Evolutionary conservation across 331 rosid genomes (phyloP).

Genomic region (Arachis monticola): DNA sequence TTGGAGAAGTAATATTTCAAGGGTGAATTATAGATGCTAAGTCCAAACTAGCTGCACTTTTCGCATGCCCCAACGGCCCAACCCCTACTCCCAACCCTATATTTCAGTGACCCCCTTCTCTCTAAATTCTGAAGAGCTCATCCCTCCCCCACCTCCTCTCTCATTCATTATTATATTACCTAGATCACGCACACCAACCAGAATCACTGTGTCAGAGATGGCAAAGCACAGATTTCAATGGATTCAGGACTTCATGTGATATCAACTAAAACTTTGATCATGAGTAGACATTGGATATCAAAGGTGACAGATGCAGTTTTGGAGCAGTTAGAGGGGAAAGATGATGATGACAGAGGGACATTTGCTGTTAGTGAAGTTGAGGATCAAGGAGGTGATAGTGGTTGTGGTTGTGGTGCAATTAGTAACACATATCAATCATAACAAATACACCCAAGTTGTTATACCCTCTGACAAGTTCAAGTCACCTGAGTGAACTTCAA

Average conservation of each 20-base stretch:
- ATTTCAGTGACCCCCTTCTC: background rate
- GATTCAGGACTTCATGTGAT: background rate
- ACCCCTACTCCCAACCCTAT: background rate
- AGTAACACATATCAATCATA: background rate
- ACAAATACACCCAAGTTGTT: slow-evolving; percentile 2
- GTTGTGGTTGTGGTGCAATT: background rate
- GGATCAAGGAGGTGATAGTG: background rate
- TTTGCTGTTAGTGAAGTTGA: background rate
- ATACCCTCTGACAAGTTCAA: slow-evolving; percentile 3
- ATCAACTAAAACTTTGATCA: background rate
- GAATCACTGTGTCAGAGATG: background rate
- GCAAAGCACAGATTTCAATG: background rate
- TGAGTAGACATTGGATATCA: background rate
- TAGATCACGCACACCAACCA: background rate
- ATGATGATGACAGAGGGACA: background rate
- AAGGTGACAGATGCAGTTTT: background rate
- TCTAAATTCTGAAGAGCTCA: background rate
- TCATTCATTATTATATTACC: background rate
- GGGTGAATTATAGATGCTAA: background rate
- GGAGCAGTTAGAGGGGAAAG: background rate
- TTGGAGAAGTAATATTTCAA: too few species aligned
- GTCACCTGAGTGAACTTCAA: slow-evolving; percentile 11
- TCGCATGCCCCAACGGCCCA: background rate
- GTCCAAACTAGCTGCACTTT: background rate
- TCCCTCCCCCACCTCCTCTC: background rate